Conservation (phyloP, 2,329 filamentous ascomycete genomes). For the Botrytis elliptica region DNA sequence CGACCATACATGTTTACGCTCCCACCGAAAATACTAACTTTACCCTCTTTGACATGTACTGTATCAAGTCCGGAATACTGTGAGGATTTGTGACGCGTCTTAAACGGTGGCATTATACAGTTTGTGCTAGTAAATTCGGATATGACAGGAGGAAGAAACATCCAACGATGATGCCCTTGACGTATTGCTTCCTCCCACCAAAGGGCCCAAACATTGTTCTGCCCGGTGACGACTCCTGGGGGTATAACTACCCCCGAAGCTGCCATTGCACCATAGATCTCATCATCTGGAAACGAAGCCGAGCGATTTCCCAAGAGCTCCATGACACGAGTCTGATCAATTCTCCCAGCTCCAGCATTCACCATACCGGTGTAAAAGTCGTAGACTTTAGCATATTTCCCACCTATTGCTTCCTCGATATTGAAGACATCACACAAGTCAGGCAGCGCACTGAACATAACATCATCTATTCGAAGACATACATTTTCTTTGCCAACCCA, state of each 20-base stretch:
- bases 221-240: not conserved
- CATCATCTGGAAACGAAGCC: constrained; percentile 17
- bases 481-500: constrained; percentile 9
- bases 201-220: constrained; percentile 13
- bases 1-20: not conserved
- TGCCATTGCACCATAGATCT: constrained; percentile 20
- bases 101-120: constrained; percentile 11
- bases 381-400: constrained; percentile 14
- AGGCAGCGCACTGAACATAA: constrained; percentile 1
- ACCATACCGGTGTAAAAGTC: constrained; percentile 16
- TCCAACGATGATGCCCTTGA: constrained; percentile 16
- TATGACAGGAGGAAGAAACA: constrained; percentile 8
- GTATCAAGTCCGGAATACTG: constrained; percentile 9
- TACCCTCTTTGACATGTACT: not conserved
- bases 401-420: not conserved
- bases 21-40: not conserved
- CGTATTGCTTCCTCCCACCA: constrained; percentile 19
- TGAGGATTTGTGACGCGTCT: constrained; percentile 6
- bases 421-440: constrained; percentile 9
- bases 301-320: constrained; percentile 19
- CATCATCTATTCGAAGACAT: not conserved
- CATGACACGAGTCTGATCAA: constrained; percentile 18
- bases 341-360: constrained; percentile 4
- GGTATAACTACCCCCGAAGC: constrained; percentile 17
- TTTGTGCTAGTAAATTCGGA: not conserved